These are phyloP conservation scores for Dianthus caryophyllus DNA, from an alignment of 148 eudicot species.

Conservation along the genomic window DNA sequence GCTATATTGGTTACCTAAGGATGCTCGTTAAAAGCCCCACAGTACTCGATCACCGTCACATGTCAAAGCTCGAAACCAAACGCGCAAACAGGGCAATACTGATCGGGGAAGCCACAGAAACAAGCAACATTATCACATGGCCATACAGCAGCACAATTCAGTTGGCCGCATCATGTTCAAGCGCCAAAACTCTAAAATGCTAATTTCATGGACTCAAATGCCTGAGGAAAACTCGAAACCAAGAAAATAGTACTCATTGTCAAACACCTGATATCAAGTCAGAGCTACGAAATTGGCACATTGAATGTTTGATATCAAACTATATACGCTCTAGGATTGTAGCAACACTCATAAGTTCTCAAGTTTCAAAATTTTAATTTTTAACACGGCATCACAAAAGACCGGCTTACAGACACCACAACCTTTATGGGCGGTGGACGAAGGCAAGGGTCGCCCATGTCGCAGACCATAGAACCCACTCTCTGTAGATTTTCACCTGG, in stretches of 20 bases:
- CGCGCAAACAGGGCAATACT: neutral
- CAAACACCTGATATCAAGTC: neutral
- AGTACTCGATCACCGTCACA: neutral
- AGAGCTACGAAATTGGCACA: neutral
- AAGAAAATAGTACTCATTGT: neutral
- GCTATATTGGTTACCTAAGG: neutral
- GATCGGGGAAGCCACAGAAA: neutral
- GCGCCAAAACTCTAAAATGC: neutral
- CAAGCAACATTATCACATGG: neutral
- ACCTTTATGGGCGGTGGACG: conserved; percentile 80
- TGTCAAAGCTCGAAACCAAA: too few species aligned
- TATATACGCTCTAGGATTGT: neutral
- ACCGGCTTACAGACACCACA: conserved; percentile 48
- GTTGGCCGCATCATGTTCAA: neutral
- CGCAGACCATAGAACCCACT: conserved; percentile 80
- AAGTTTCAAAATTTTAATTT: neutral
- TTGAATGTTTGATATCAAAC: neutral
- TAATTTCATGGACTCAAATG: neutral
- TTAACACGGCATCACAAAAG: neutral
- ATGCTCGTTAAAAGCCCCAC: neutral
- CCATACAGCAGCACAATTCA: neutral
- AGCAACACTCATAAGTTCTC: neutral
- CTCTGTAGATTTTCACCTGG: conserved; percentile 50
- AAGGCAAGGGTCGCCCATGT: conserved; percentile 89
- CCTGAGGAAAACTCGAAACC: neutral